These are phyloP conservation scores for Elsinoe fawcettii DNA, from an alignment of 2,329 filamentous ascomycete genomes.

Conservation along the genomic window DNA sequence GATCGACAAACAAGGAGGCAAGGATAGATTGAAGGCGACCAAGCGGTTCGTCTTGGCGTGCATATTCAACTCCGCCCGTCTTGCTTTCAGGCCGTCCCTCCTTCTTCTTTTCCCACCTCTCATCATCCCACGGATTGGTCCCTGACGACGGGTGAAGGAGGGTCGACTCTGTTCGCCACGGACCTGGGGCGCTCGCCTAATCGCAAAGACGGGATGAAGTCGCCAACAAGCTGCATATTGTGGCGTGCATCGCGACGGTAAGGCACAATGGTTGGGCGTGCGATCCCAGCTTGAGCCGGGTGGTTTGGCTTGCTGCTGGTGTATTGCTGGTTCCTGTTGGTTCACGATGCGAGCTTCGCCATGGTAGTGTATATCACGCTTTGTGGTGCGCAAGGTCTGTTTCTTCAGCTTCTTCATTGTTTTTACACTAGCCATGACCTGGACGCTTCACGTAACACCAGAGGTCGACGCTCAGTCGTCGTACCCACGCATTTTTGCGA, in stretches of 20 bases:
- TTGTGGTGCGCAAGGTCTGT: not conserved
- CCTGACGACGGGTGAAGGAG: not conserved
- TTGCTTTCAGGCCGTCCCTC: not conserved
- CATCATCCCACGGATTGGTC: not conserved
- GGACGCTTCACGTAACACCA: not conserved
- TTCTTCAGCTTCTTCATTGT: too few species aligned
- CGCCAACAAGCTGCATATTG: not conserved
- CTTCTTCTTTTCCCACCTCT: not conserved
- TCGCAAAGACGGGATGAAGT: not conserved
- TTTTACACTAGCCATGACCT: not conserved
- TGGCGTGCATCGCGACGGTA: not conserved
- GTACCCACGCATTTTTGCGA: not conserved
- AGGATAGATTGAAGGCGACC: not conserved
- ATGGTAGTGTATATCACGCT: not conserved
- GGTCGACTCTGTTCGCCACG: not conserved
- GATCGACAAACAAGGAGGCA: not conserved
- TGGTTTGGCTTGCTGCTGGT: not conserved
- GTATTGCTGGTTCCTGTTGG: not conserved
- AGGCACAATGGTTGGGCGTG: not conserved
- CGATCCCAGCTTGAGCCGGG: not conserved
- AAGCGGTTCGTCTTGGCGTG: not conserved
- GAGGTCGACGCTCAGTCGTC: slow-evolving; percentile 1
- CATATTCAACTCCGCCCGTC: not conserved
- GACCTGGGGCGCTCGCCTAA: not conserved
- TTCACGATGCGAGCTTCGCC: not conserved